Evolutionary conservation across 2,329 filamentous ascomycete species (phyloP).

Genomic region (Basipetospora sp.): DNA sequence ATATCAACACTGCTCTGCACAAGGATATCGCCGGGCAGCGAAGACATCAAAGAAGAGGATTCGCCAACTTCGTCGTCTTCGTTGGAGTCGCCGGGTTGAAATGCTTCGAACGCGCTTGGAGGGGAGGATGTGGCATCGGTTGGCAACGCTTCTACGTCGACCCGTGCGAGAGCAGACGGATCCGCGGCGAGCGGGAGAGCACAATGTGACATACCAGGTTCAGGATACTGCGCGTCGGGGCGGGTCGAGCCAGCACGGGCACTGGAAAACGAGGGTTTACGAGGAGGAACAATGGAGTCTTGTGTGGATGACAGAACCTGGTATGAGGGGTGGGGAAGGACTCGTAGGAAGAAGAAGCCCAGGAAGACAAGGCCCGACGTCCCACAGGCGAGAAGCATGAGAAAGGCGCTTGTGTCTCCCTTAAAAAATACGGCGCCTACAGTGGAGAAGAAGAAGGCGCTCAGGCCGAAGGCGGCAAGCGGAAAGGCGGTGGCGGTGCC

Average conservation of each 20-base stretch:
- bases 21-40: constrained; percentile 34
- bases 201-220: constrained; percentile 50
- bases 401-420: constrained; percentile 66
- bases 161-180: background rate
- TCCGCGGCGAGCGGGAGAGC: background rate
- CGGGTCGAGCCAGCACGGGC: constrained; percentile 24
- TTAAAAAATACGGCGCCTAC: constrained; percentile 65
- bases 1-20: constrained; percentile 51
- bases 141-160: constrained; percentile 15
- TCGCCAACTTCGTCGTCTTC: constrained; percentile 46
- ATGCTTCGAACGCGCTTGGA: background rate
- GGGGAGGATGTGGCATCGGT: constrained; percentile 11
- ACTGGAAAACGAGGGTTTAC: constrained; percentile 22
- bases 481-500: constrained; percentile 92
- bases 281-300: constrained; percentile 18
- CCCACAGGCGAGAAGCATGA: constrained; percentile 65
- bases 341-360: constrained; percentile 72
- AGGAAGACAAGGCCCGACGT: constrained; percentile 62
- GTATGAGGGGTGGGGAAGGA: constrained; percentile 52
- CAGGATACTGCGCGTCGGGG: constrained; percentile 22
- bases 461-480: constrained; percentile 80
- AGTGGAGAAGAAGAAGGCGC: constrained; percentile 88
- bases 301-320: constrained; percentile 23
- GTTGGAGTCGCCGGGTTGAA: constrained; percentile 4
- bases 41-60: constrained; percentile 62